These are phyloP conservation scores for Oryza officinalis DNA, from an alignment of 176 grass and related monocot species.

Conservation along the genomic window DNA sequence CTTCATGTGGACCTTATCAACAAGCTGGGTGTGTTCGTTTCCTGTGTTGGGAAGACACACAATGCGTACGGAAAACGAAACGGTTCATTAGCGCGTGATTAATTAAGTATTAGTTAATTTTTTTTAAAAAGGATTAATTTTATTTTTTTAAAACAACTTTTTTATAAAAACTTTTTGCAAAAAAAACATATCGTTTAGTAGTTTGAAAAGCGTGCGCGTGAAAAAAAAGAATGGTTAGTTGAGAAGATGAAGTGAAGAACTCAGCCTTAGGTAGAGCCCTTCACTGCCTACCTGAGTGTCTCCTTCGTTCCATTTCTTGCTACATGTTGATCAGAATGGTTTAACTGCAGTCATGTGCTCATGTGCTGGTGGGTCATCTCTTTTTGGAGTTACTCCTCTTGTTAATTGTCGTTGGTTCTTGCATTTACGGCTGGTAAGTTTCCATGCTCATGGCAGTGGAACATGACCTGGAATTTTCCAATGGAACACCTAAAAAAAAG, in stretches of 20 bases:
- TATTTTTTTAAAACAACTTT: too few relatives aligned
- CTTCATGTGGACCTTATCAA: neutral
- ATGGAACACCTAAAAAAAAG: neutral
- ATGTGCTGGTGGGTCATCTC: neutral
- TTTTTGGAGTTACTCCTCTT: neutral
- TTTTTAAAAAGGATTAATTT: too few relatives aligned
- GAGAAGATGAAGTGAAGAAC: too few relatives aligned
- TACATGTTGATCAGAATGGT: neutral
- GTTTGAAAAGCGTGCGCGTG: too few relatives aligned
- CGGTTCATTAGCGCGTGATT: too few relatives aligned
- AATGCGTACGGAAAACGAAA: too few relatives aligned
- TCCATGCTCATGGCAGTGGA: neutral
- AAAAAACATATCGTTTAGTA: too few relatives aligned
- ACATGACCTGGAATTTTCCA: neutral
- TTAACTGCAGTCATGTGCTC: neutral
- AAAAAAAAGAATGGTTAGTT: too few relatives aligned
- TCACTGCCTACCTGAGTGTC: neutral
- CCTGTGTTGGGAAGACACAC: too few relatives aligned
- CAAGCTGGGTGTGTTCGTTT: too few relatives aligned
- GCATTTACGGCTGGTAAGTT: neutral
- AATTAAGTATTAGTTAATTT: too few relatives aligned
- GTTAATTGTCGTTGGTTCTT: neutral
- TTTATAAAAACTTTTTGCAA: too few relatives aligned
- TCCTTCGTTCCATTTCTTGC: neutral
- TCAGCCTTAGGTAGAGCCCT: neutral